Percentiles rank a stretch among this genome's conserved stretches.
Evolutionary conservation across 495 filamentous ascomycete species (phyloP).

Genomic region (Lasiosphaeria miniovina): DNA sequence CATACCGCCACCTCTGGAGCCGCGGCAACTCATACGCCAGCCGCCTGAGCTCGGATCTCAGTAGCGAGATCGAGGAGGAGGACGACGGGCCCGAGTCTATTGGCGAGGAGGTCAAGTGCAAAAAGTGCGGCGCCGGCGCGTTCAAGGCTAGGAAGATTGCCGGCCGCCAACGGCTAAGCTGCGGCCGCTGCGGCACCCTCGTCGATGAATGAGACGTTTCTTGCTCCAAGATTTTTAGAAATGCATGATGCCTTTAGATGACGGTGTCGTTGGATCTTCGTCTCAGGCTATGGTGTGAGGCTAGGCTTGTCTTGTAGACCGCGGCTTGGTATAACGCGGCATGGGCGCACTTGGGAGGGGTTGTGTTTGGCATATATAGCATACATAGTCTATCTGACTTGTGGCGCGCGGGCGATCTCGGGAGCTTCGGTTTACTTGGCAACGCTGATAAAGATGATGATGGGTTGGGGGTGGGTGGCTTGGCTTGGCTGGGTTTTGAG

Average conservation of each 20-base stretch:
- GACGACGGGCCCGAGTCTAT: slow-evolving; percentile 6
- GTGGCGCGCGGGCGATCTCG: no score
- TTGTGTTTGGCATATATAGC: no score
- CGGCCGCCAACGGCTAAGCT: slow-evolving; percentile 28
- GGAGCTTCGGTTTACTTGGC: no score
- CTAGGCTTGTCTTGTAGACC: no score
- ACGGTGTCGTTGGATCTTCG: no score
- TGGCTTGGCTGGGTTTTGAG: no score
- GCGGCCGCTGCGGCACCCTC: slow-evolving; percentile 13
- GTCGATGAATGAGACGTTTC: slow-evolving; percentile 8
- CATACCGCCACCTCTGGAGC: slow-evolving; percentile 19
- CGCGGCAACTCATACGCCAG: slow-evolving; percentile 28
- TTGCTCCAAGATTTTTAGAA: background rate
- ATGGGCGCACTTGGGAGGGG: no score
- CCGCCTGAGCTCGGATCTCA: slow-evolving; percentile 34
- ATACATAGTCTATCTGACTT: no score
- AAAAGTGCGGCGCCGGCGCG: slow-evolving; percentile 31
- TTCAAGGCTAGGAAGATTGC: slow-evolving; percentile 34
- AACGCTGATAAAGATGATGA: no score
- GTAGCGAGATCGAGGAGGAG: slow-evolving; percentile 23
- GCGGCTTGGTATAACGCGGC: no score
- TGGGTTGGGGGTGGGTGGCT: no score
- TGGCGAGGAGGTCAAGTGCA: slow-evolving; percentile 32
- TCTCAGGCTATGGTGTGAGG: no score
- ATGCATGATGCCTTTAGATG: background rate